Evolutionary conservation across 345 rosid species (phyloP), one percentile per base, ranked within the genome.

Genomic region (Citrus hindsii): DNA sequence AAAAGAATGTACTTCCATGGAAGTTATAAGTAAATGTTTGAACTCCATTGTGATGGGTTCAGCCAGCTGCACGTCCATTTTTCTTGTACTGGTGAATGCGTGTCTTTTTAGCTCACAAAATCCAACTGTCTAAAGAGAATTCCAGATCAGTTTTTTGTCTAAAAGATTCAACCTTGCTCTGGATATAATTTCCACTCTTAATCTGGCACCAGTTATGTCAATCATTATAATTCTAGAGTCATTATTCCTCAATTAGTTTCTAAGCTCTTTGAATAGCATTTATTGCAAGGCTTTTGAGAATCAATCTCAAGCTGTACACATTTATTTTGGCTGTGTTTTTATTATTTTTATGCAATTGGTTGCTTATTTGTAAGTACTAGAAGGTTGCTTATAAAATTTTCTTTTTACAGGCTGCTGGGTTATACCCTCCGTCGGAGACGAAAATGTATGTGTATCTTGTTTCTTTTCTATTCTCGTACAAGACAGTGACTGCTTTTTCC

Each of bases 351-450:
- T 60, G 62, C 42, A 42, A 21, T 18, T 79, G 51, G 37, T 53
- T 48, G 69, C 56, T 42, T 71, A 6, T 33, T 64, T 58, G 6
- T 24, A 18, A 61, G 53, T 24, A 38, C 14, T n/a, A 53, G 18
- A 13, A 53, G 53, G 65, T 8, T 16, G 69, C 66, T 74, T 33
- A 77, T 73, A 9, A 33, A 25, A 40, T 70, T 38, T 58, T 73
- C 71, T 35, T 81, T 51, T 83, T 71, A 76, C 90, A 93, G 98
- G 90, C 81, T 95, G 82, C 78, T 95, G 87, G 77, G 83, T 78
- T 62, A 81, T 77, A 91, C 97, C 33, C 93, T 94, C 51, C 88
- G 90, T 42, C 85, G 87, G 56, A 90, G 97, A 84, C 85, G 93
- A 79, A 86, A 73, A 82, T 85, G 97, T 93, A 88, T 37, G 74